phyloP scores from a whole-genome alignment of 768 basidiomycete species.

The Clitopilus passeckerianus region DNA sequence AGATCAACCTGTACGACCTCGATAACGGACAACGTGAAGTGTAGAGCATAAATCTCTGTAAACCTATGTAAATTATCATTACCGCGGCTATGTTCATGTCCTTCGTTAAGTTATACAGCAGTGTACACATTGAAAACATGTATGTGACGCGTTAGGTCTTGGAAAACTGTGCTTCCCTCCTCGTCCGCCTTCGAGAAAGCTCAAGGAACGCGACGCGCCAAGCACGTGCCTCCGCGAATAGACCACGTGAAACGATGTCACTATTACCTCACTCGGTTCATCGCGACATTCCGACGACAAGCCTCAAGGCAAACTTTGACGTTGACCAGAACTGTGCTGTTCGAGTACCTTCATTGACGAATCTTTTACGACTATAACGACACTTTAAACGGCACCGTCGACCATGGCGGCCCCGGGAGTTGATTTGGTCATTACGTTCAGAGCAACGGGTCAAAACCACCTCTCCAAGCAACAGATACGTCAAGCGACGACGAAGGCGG shows the following conservation, averaged over 20 bases:
- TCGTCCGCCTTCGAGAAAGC: too few relatives aligned
- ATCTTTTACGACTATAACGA: not conserved
- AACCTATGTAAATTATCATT: too few relatives aligned
- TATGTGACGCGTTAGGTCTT: too few relatives aligned
- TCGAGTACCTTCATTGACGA: not conserved
- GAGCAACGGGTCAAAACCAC: slow-evolving; percentile 41
- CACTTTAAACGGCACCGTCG: not conserved
- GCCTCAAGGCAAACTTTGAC: not conserved
- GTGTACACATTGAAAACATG: too few relatives aligned
- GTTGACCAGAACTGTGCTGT: not conserved
- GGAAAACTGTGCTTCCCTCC: too few relatives aligned
- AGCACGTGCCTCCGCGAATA: not conserved
- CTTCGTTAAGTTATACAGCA: too few relatives aligned
- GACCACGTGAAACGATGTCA: not conserved
- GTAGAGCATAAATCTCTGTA: too few relatives aligned
- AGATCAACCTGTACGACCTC: too few relatives aligned
- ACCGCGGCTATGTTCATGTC: too few relatives aligned
- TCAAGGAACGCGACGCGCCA: not conserved
- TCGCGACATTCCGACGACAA: not conserved
- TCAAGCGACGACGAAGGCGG: slow-evolving; percentile 58
- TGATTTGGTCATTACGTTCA: slow-evolving; percentile 73
- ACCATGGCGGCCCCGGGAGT: slow-evolving; percentile 37
- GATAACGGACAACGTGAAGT: too few relatives aligned
- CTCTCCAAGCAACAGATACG: slow-evolving; percentile 59
- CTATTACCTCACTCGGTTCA: not conserved